Base-by-base conservation (phyloP, 2,329 filamentous ascomycete genomes). In the Colletotrichum sp. region DNA sequence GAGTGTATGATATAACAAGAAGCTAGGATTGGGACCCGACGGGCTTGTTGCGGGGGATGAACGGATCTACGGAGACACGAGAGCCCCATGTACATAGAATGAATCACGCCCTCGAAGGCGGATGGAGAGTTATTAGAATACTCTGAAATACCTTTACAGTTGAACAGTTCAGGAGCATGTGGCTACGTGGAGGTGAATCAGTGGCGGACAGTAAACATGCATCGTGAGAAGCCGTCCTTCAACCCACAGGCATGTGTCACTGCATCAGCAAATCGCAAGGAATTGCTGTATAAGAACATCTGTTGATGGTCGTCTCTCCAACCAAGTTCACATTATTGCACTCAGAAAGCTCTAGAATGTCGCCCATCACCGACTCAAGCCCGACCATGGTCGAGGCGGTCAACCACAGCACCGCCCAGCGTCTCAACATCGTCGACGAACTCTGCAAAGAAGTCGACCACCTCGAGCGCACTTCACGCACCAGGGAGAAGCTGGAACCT, bases 1-100 rank as follows among this genome's bases (percentile, higher is more conserved):
- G 64, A 76, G 65, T 70, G 65, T 76, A 70, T 57, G 59, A 75
- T 75, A 65, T 25, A 36, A 57, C 64, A 63, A 29, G 27, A 67
- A 67, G 22, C 30, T 36, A 11, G 59, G 61, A 39, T 44, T 34
- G n/a, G 9, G 64, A 29, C 29, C 52, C 12, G 64, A 12, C 16
- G 39, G 39, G 29, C 36, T 34, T 27, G 36, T 29, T 49, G 49
- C 15, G 25, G 5, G 27, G 69, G 62, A 49, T 29, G 19, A 49
- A n/a, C 71, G 72, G 32, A 75, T 61, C 9, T 75, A 25, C 9
- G 13, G 55, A 57, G 36, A 8, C n/a, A 59, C 22, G 22, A 30
- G 32, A 57, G 68, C 57, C 36, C 36, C 9, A 52, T 63, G 57
- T 49, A 70, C 25, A 63, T 52, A 63, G 57, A 70, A 49, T 52